Evolutionary conservation across 176 grass and related monocot genomes (phyloP), one percentile per base, ranked within the genome.

Genomic region (Cymbopogon citratus): DNA sequence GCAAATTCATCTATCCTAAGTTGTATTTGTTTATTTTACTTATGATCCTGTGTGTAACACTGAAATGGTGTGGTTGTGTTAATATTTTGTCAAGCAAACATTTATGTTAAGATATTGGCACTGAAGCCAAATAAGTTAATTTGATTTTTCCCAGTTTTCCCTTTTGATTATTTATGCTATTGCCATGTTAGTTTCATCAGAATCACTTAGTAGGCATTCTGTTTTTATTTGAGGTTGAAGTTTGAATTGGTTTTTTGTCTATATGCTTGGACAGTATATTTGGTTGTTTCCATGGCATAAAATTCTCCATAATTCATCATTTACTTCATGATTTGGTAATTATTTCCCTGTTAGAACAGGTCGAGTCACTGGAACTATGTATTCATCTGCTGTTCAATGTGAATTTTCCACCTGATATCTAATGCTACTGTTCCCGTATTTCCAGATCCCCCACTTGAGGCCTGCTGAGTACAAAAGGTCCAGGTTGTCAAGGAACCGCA

Each of bases 401-500:
- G 52, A 82, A 59, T 25, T 65, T 87, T 66, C 21, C 7, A 74
- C 46, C 25, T 66, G 19, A 57, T 4, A 3, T 66, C 19, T 48
- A 27, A 73, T 31, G 29, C 21, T 77, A 34, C 69, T 60, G 0
- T 26, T 52, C 1, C 35, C 19, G 23, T 84, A 8, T 29, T 38
- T 75, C 9, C 72, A 92, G 87, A 87, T 92, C 73, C 91, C 91
- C 0, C 91, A 90, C 81, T 72, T 92, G 45, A 90, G 91, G 81
- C 91, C 87, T 87, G 25, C 87, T 49, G 81, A 92, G 66, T 90
- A 92, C 78, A 90, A 78, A 78, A 92, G 91, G 51, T 92, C 84
- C 77, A 92, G 91, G 78, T 82, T 90, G 81, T 57, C 87, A 52
- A 87, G 91, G 75, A 92, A 85, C 72, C 80, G 81, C 78, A 93